Evolutionary conservation across 169 alveolate genomes (phyloP).

Genomic region (Amoebophrya sp.): DNA sequence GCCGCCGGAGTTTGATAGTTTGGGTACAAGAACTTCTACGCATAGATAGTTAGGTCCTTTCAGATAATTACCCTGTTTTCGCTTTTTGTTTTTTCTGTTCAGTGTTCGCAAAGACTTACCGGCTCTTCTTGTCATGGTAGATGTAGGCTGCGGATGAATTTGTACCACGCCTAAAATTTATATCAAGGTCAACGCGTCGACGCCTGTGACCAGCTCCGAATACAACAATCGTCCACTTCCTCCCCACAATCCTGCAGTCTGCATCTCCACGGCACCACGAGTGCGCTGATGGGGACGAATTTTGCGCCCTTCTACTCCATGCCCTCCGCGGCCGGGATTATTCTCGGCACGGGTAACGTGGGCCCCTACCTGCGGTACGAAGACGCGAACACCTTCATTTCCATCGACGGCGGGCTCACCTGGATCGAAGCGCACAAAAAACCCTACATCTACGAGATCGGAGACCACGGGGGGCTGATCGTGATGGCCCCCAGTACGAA

Average conservation of each 20-base stretch:
- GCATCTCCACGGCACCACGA: conserved; percentile 85
- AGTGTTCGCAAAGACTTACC: too few relatives aligned
- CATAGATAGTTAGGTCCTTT: too few relatives aligned
- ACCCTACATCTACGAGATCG: conserved; percentile 88
- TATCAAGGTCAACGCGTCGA: too few relatives aligned
- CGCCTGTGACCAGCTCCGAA: too few relatives aligned
- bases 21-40: too few relatives aligned
- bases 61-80: too few relatives aligned
- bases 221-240: too few relatives aligned
- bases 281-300: conserved; percentile 57
- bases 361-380: conserved; percentile 78
- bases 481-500: conserved; percentile 81
- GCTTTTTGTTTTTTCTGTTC: too few relatives aligned
- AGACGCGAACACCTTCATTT: conserved; percentile 56
- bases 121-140: too few relatives aligned
- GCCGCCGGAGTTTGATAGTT: not conserved
- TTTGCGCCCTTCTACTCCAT: conserved; percentile 91
- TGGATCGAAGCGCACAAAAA: conserved; percentile 93
- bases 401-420: conserved; percentile 93
- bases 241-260: conserved; percentile 83
- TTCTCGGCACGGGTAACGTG: conserved; percentile 93
- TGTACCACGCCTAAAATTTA: too few relatives aligned
- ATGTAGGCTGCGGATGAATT: too few relatives aligned
- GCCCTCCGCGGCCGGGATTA: conserved; percentile 88
- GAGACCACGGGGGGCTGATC: conserved; percentile 94